Evolutionary conservation across 306 rosid species (phyloP).

Genomic region (Begonia masoniana): DNA sequence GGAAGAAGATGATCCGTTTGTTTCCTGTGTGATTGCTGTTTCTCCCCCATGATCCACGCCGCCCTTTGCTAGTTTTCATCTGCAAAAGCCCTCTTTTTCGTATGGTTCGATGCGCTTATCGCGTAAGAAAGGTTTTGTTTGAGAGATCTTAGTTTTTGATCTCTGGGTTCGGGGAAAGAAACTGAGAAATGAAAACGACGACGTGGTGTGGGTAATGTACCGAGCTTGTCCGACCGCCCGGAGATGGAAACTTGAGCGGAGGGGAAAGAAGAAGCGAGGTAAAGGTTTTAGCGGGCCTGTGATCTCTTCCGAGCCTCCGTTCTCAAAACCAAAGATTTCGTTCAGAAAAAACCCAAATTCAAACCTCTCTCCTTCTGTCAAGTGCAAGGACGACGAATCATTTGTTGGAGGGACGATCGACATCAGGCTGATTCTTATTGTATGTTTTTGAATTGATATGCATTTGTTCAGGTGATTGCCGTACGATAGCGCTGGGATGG

Average conservation of each 20-base stretch:
- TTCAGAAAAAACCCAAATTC: conserved; percentile 7
- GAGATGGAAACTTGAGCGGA: conserved; percentile 10
- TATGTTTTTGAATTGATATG: no score
- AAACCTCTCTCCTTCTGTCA: conserved; percentile 5
- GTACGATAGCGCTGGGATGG: no score
- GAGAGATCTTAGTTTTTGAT: no score
- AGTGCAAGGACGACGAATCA: conserved; percentile 10
- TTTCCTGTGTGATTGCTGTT: no score
- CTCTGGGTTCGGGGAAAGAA: no score
- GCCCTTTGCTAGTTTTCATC: no score
- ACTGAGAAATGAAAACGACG: neutral
- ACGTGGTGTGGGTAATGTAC: neutral
- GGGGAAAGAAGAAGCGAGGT: conserved; percentile 7
- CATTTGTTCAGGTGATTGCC: no score
- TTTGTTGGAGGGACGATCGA: conserved; percentile 46
- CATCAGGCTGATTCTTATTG: conserved; percentile 41
- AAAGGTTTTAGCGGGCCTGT: conserved; percentile 30
- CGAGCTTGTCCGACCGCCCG: neutral
- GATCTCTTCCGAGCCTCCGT: neutral
- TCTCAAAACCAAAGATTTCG: neutral
- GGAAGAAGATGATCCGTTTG: no score
- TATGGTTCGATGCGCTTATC: no score
- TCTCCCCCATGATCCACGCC: no score
- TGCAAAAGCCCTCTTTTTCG: no score
- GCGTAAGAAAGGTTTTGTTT: no score